Conservation (phyloP, 2,329 filamentous ascomycete species). For the Ophioceras dolichostomum region DNA sequence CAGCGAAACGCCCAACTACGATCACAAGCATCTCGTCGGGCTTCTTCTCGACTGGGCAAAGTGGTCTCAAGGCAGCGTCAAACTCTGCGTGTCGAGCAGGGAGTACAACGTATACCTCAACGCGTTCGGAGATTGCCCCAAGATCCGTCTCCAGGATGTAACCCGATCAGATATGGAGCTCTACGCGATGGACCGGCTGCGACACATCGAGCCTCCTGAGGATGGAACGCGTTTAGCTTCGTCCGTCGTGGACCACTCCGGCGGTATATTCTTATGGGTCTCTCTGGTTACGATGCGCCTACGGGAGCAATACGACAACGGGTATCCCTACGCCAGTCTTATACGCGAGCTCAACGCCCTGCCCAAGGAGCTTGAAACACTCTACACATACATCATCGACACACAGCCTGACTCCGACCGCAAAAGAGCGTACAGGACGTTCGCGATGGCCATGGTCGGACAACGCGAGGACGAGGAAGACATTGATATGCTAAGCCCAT, state of each 20-base stretch:
- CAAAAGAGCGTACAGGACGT: not conserved
- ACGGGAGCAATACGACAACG: not conserved
- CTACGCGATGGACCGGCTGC: conserved; percentile 1
- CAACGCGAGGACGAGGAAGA: too few relatives aligned
- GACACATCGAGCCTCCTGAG: not conserved
- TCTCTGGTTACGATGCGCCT: not conserved
- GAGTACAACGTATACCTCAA: conserved; percentile 11
- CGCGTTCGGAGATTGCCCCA: conserved; percentile 3
- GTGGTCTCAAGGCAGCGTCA: not conserved
- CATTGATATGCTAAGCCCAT: not conserved
- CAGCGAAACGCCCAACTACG: too few relatives aligned
- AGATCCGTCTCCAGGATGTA: conserved; percentile 9
- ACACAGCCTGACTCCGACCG: not conserved
- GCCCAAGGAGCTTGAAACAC: not conserved
- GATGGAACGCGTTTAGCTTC: not conserved
- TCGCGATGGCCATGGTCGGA: not conserved
- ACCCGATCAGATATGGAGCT: conserved; percentile 7
- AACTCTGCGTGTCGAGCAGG: conserved; percentile 12
- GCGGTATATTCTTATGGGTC: not conserved
- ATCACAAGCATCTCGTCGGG: conserved; percentile 1
- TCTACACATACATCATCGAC: not conserved
- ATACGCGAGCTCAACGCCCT: not conserved
- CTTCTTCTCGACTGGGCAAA: conserved; percentile 5
- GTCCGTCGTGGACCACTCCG: not conserved
- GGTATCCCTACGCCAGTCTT: not conserved